Conservation (phyloP, 225 moss, liverwort and hornwort genomes). For the Straminergon stramineum region DNA sequence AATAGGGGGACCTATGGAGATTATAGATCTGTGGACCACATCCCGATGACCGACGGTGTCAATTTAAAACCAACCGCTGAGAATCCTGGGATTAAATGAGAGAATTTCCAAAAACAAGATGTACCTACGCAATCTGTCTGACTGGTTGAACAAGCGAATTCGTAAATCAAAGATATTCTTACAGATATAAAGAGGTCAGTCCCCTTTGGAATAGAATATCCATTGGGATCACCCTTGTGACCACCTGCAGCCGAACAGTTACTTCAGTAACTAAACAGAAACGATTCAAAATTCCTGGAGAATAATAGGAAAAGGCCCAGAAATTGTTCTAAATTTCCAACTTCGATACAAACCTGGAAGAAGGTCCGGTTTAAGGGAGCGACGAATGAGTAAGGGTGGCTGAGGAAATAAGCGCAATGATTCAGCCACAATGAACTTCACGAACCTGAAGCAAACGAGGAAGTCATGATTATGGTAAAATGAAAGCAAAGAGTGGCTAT, state of each 20-base stretch:
- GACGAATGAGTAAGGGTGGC: constrained; percentile 91
- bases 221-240: constrained; percentile 65
- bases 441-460: constrained; percentile 39
- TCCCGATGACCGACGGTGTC: not conserved
- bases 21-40: constrained; percentile 59
- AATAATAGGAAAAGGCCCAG: not conserved
- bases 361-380: constrained; percentile 69
- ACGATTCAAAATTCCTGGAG: not conserved
- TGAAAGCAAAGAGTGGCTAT: not conserved
- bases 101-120: not conserved
- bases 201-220: constrained; percentile 76
- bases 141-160: not conserved
- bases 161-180: constrained; percentile 8
- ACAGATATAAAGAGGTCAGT: constrained; percentile 89
- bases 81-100: not conserved
- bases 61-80: not conserved
- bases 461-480: not conserved
- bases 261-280: not conserved
- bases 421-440: constrained; percentile 82
- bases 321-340: not conserved
- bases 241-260: constrained; percentile 47
- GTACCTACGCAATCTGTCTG: not conserved
- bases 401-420: constrained; percentile 91
- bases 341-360: constrained; percentile 62
- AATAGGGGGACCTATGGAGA: constrained; percentile 86